phyloP scores from a whole-genome alignment of 202 grass and related monocot genomes.

The Musa balbisiana region DNA sequence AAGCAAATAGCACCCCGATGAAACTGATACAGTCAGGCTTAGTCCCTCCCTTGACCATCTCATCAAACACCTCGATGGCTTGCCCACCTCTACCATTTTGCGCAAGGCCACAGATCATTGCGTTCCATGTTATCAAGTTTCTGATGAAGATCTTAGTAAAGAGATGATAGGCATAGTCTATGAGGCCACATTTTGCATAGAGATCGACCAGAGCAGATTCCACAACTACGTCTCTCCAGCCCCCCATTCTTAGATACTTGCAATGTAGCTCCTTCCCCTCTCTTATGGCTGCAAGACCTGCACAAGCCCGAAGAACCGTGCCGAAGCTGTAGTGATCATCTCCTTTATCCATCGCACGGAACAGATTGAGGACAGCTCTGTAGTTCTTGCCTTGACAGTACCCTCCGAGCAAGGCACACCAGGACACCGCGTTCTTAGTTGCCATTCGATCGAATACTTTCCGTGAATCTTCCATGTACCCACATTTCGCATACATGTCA shows the following conservation, averaged over 20 bases:
- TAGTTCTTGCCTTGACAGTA: conserved; percentile 51
- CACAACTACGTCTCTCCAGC: conserved; percentile 38
- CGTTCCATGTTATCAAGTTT: conserved; percentile 69
- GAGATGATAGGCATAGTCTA: conserved; percentile 43
- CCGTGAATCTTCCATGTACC: conserved; percentile 42
- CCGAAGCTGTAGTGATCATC: conserved; percentile 46
- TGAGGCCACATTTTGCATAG: conserved; percentile 61
- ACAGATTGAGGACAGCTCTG: conserved; percentile 40
- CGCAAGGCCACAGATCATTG: conserved; percentile 68
- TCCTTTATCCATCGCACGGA: conserved; percentile 45
- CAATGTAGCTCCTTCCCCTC: conserved; percentile 72
- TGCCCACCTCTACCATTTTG: conserved; percentile 51
- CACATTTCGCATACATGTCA: conserved; percentile 77
- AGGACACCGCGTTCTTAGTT: conserved; percentile 53
- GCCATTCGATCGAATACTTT: conserved; percentile 64
- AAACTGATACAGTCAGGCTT: conserved; percentile 60
- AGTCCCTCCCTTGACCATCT: conserved; percentile 40
- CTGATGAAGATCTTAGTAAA: conserved; percentile 45
- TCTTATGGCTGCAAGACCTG: conserved; percentile 48
- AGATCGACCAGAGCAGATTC: conserved; percentile 70
- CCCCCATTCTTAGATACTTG: conserved; percentile 46
- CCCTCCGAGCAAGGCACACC: conserved; percentile 60
- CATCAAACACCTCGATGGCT: conserved; percentile 39
- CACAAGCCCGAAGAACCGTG: conserved; percentile 60
- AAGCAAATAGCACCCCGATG: conserved; percentile 59